phyloP scores from a whole-genome alignment of 495 filamentous ascomycete species.

The Melanomma pulvis-pyrius region DNA sequence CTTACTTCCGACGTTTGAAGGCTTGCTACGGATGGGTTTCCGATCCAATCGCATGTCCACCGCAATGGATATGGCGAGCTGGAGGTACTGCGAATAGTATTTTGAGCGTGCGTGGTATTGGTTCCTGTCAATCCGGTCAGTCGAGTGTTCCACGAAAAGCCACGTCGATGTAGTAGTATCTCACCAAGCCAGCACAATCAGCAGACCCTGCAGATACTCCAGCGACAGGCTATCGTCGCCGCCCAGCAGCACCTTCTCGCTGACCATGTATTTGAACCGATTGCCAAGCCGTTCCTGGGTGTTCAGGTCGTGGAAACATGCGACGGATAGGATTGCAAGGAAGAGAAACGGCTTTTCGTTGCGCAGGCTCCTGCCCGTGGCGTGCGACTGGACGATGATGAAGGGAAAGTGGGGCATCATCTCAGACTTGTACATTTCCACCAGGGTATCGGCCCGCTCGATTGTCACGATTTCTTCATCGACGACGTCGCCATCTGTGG shows the following conservation, averaged over 20 bases:
- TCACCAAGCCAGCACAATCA: constrained; percentile 29
- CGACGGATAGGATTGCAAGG: constrained; percentile 25
- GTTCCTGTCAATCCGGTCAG: constrained; percentile 18
- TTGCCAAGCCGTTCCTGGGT: constrained; percentile 22
- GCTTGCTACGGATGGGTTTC: constrained; percentile 14
- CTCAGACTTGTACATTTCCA: constrained; percentile 32
- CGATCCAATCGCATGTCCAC: constrained; percentile 32
- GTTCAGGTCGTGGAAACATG: constrained; percentile 21
- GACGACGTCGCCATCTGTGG: constrained; percentile 20
- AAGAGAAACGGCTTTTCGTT: constrained; percentile 29
- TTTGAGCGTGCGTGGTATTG: constrained; percentile 26
- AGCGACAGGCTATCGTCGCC: constrained; percentile 24
- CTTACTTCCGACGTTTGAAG: neutral
- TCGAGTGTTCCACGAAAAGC: neutral
- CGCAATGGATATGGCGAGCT: constrained; percentile 24
- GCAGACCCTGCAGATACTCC: constrained; percentile 31
- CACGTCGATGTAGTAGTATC: neutral
- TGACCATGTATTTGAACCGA: constrained; percentile 29
- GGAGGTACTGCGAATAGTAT: constrained; percentile 28
- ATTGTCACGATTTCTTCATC: constrained; percentile 21
- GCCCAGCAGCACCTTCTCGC: constrained; percentile 28
- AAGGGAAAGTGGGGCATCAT: constrained; percentile 37
- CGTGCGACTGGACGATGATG: constrained; percentile 15
- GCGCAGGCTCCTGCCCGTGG: constrained; percentile 10
- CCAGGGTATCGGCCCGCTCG: constrained; percentile 27